These are phyloP conservation scores for Orbilia ellipsospora DNA, from an alignment of 2,329 filamentous ascomycete species.

Conservation along the genomic window DNA sequence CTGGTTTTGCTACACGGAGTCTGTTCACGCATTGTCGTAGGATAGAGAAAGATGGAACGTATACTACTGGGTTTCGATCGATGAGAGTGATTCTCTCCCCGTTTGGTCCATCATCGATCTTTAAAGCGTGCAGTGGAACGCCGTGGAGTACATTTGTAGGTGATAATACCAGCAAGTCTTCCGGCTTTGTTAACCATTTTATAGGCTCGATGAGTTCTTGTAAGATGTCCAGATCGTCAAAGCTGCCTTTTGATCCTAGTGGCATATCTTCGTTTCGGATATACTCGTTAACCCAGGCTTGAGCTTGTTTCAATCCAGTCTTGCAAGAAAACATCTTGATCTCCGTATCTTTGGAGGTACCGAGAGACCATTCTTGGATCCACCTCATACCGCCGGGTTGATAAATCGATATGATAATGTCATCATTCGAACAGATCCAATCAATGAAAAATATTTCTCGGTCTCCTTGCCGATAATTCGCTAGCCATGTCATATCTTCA, in stretches of 20 bases:
- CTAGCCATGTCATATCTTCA: conserved; percentile 51
- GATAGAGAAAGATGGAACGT: conserved; percentile 48
- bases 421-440: conserved; percentile 36
- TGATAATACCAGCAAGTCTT: conserved; percentile 43
- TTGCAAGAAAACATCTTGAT: conserved; percentile 29
- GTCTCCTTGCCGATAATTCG: conserved; percentile 27
- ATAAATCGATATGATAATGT: conserved; percentile 49
- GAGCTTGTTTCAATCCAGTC: conserved; percentile 10
- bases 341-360: conserved; percentile 17
- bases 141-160: conserved; percentile 37
- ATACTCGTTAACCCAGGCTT: conserved; percentile 33
- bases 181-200: conserved; percentile 20
- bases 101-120: conserved; percentile 11
- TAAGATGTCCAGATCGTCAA: conserved; percentile 35
- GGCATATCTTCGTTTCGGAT: conserved; percentile 32
- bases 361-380: background rate
- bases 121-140: conserved; percentile 42
- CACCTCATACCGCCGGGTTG: conserved; percentile 22
- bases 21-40: conserved; percentile 46
- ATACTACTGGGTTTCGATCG: conserved; percentile 45
- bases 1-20: conserved; percentile 16
- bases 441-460: conserved; percentile 47
- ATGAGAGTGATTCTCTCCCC: conserved; percentile 32
- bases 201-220: conserved; percentile 33
- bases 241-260: conserved; percentile 20